phyloP scores from a whole-genome alignment of 2,329 filamentous ascomycete genomes.

The Colletotrichum endophyticum region DNA sequence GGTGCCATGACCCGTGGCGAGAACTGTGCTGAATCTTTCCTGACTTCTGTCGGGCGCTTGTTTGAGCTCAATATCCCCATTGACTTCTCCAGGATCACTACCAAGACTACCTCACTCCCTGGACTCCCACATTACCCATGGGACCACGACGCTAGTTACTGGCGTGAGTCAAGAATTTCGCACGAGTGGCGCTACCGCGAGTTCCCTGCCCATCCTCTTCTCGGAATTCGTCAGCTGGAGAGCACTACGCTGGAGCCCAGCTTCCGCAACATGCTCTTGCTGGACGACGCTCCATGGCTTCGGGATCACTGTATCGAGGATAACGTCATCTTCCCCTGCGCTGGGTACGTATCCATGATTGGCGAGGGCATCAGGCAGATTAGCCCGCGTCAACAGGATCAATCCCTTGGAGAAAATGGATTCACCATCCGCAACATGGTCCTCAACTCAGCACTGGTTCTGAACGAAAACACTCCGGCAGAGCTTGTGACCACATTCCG shows the following conservation, averaged over 20 bases:
- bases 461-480: neutral
- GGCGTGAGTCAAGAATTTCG: neutral
- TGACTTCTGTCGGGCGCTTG: conserved; percentile 8
- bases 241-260: neutral
- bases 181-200: neutral
- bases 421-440: neutral
- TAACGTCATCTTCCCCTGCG: neutral
- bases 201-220: neutral
- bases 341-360: neutral
- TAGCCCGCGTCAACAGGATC: neutral
- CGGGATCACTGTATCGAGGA: neutral
- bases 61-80: neutral
- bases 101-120: neutral
- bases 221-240: neutral
- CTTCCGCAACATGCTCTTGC: neutral
- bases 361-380: neutral
- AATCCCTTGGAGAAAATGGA: neutral
- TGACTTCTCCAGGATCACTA: neutral
- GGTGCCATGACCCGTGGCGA: neutral
- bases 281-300: neutral
- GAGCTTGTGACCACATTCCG: neutral
- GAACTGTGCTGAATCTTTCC: neutral
- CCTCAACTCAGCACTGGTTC: neutral
- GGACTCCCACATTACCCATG: neutral
- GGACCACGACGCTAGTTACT: neutral